Base-by-base conservation (phyloP, 2,329 filamentous ascomycete genomes). In the Cordyceps pruinosa region DNA sequence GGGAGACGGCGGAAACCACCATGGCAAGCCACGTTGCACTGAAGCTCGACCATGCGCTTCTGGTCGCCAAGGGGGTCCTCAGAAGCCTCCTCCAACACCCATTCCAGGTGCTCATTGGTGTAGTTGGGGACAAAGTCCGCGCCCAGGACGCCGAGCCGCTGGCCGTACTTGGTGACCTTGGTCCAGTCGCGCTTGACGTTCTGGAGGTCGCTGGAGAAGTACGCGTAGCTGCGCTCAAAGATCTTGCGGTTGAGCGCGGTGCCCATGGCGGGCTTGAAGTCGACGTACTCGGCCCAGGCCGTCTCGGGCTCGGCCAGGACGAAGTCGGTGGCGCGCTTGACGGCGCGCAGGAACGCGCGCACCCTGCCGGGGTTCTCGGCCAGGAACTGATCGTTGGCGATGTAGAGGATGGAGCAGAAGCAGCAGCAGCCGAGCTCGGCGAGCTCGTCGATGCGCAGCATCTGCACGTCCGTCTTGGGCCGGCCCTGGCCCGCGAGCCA, bases 351-450 rank as follows among this genome's bases (percentile, higher is more conserved):
- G 73, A 91, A 91, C 44, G 82, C 80, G 58, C 72, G 72, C 3
- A 88, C 83, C 68, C 86, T 84, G 1, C 83, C 84, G 0, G 83
- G 83, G 72, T 89, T 82, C 59, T 81, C 74, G n/a, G 75, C 68
- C 45, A 90, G 71, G 73, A 91, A 91, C 9, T 66, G 66, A 65
- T 90, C 86, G 71, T 91, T 90, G 65, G 84, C 87, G 61, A 91
- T 91, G 77, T 91, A 90, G 41, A 91, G 77, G 69, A 91, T 88
- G 28, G 84, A 84, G 73, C 88, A 91, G 81, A 91, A 91, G 78
- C 88, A 91, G 81, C 88, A 91, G 75, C 88, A 91, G 50, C 88
- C 88, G 3, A 90, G 77, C 70, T 90, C 86, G 34, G 88, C 88
- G 28, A 91, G 84, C 74, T 90, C 82, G 68, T 91, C 88, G 66